These are phyloP conservation scores for Starmerella scarabaei DNA, from an alignment of 805 yeast species.

Conservation along the genomic window DNA sequence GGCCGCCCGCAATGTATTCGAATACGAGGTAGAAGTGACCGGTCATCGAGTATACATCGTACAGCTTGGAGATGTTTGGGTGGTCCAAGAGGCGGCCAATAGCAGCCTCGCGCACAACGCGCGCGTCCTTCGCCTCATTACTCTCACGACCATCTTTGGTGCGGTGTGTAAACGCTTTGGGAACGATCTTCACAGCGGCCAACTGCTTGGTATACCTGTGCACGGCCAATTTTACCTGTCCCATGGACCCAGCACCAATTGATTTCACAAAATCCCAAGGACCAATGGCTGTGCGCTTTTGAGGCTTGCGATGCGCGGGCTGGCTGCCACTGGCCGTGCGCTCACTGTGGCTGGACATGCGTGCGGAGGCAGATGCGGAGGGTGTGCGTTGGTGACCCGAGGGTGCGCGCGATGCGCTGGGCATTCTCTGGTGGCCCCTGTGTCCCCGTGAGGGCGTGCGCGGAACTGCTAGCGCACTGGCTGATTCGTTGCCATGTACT, in stretches of 20 bases:
- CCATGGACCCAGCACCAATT: constrained; percentile 98
- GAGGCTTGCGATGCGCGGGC: constrained; percentile 5
- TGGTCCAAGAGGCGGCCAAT: constrained; percentile 80
- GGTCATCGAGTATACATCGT: constrained; percentile 92
- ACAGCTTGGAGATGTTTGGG: constrained; percentile 80
- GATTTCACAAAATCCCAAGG: constrained; percentile 95
- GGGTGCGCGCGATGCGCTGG: constrained; percentile 1
- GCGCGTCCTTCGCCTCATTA: constrained; percentile 51
- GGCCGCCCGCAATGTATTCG: constrained; percentile 95
- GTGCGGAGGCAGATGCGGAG: constrained; percentile 1
- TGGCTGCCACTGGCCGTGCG: background rate
- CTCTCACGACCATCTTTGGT: constrained; percentile 30
- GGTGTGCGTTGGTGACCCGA: background rate
- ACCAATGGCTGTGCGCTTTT: constrained; percentile 71
- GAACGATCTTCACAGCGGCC: constrained; percentile 82
- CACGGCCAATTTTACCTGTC: constrained; percentile 88
- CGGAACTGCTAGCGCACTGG: background rate
- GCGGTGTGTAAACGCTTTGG: constrained; percentile 63
- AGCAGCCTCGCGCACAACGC: constrained; percentile 93
- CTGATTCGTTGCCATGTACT: background rate
- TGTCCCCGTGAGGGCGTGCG: constrained; percentile 1
- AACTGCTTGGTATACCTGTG: constrained; percentile 63
- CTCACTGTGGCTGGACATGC: background rate
- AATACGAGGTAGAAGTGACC: constrained; percentile 93
- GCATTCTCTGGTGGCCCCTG: background rate